phyloP scores from a whole-genome alignment of 768 basidiomycete genomes.

The Amanita phalloides region DNA sequence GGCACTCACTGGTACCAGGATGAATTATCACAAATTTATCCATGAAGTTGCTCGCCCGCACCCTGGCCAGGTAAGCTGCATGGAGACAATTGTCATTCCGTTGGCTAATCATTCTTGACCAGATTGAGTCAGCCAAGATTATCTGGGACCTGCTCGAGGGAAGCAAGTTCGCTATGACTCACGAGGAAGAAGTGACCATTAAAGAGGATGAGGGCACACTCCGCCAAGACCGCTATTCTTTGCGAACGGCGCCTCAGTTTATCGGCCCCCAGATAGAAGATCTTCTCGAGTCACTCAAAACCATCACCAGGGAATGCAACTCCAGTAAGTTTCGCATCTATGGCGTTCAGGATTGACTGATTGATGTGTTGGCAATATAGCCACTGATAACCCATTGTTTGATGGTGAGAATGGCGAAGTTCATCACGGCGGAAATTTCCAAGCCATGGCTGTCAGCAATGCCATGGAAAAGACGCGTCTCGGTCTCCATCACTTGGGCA shows the following conservation, averaged over 20 bases:
- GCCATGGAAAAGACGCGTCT: conserved; percentile 84
- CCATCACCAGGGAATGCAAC: conserved; percentile 69
- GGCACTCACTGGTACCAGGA: conserved; percentile 64
- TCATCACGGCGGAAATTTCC: conserved; percentile 86
- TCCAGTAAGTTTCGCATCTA: conserved; percentile 42
- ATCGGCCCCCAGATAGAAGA: conserved; percentile 82
- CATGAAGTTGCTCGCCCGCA: conserved; percentile 69
- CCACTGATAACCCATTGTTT: conserved; percentile 82
- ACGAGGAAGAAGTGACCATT: conserved; percentile 67
- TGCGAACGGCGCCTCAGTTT: conserved; percentile 75
- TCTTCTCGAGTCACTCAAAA: conserved; percentile 50
- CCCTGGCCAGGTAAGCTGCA: conserved; percentile 51
- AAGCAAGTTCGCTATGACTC: conserved; percentile 51
- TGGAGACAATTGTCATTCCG: neutral
- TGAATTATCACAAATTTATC: conserved; percentile 72
- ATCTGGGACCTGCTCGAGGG: conserved; percentile 62
- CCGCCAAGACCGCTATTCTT: conserved; percentile 71
- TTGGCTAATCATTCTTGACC: conserved; percentile 1
- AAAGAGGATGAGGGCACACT: conserved; percentile 64
- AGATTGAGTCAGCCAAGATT: conserved; percentile 63
- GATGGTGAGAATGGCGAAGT: conserved; percentile 55
- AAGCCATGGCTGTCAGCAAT: conserved; percentile 77
- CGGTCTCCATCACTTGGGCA: conserved; percentile 58
- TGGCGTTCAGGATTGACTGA: neutral
- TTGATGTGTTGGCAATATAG: conserved; percentile 20